These are phyloP conservation scores for Penicillium polonicum DNA, from an alignment of 2,329 filamentous ascomycete species.

Conservation along the genomic window DNA sequence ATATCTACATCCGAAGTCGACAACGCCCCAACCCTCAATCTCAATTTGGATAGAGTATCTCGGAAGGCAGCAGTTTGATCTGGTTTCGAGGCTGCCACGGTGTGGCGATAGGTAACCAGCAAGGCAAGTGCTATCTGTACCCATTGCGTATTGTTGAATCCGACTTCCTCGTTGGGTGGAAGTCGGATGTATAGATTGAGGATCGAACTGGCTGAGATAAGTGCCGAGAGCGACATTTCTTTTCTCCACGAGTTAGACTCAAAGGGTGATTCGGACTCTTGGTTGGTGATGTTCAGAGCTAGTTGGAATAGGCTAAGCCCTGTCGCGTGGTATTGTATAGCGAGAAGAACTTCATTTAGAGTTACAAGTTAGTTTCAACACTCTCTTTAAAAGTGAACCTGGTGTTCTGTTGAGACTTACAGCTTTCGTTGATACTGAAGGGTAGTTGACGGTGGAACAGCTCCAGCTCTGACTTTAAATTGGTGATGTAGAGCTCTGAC, in stretches of 20 bases:
- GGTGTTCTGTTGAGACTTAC: neutral
- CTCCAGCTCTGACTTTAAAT: neutral
- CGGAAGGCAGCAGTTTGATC: neutral
- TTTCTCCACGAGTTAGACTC: neutral
- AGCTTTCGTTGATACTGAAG: neutral
- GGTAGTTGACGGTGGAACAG: neutral
- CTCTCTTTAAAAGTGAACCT: too few relatives aligned
- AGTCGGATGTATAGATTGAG: neutral
- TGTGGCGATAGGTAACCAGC: neutral
- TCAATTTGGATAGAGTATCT: neutral
- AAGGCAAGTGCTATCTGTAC: neutral
- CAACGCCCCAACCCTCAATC: neutral
- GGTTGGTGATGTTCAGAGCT: neutral
- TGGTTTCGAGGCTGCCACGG: neutral
- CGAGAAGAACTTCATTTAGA: neutral
- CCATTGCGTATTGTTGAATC: conserved; percentile 1
- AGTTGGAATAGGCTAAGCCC: neutral
- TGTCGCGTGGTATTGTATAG: neutral
- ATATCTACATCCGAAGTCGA: neutral
- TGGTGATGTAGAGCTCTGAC: neutral
- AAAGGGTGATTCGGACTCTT: neutral
- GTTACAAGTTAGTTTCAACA: neutral
- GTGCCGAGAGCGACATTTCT: neutral
- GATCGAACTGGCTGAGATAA: neutral
- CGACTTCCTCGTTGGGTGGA: neutral